phyloP scores from a whole-genome alignment of 257 asterid genomes.

The Solanum medicagineum region DNA sequence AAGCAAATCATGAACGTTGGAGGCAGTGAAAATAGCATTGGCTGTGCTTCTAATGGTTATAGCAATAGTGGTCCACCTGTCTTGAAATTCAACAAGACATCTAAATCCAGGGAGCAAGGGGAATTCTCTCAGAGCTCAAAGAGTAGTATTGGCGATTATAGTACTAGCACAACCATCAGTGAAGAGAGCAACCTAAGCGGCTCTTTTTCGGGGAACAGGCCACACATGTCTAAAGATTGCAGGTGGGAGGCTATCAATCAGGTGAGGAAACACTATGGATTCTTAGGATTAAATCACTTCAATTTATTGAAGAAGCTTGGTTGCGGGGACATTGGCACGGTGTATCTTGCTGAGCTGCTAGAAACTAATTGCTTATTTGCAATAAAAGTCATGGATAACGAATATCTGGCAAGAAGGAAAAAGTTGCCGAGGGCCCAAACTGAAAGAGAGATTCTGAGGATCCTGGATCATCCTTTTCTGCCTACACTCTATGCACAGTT shows the following conservation, averaged over 20 bases:
- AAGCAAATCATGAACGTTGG: conserved; percentile 1
- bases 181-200: conserved; percentile 80
- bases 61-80: conserved; percentile 10
- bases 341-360: conserved; percentile 55
- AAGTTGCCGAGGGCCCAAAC: conserved; percentile 69
- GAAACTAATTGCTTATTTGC: conserved; percentile 53
- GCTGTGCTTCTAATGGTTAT: conserved; percentile 9
- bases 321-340: conserved; percentile 69
- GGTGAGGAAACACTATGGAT: conserved; percentile 41
- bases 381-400: conserved; percentile 66
- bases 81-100: conserved; percentile 18
- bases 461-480: conserved; percentile 72
- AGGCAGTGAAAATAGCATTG: conserved; percentile 6
- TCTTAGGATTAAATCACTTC: conserved; percentile 43
- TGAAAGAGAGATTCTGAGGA: conserved; percentile 55
- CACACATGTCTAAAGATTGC: conserved; percentile 81
- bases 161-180: conserved; percentile 71
- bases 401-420: conserved; percentile 51
- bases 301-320: conserved; percentile 60
- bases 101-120: conserved; percentile 41
- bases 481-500: conserved; percentile 66
- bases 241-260: conserved; percentile 66
- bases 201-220: conserved; percentile 47
- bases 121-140: conserved; percentile 75
- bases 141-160: conserved; percentile 77